A percentile compares a stretch with the other conserved stretches of the same genome.
Evolutionary conservation across 345 rosid species (phyloP).

Genomic region (Murraya paniculata): DNA sequence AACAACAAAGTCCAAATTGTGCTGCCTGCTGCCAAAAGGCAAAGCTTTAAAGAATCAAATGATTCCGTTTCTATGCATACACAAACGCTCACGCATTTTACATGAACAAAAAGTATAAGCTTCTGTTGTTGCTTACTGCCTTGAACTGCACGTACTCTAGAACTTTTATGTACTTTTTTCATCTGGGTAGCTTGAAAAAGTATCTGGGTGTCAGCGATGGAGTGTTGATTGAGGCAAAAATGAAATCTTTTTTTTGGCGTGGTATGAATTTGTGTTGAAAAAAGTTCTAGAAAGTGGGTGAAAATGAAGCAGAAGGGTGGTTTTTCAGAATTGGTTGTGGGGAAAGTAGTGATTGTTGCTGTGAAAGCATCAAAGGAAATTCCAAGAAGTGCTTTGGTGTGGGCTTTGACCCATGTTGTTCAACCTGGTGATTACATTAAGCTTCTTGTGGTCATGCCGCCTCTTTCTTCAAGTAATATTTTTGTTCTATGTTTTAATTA

Average conservation of each 20-base stretch:
- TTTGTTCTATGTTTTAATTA: neutral
- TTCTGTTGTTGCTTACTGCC: conserved; percentile 10
- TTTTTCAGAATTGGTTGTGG: conserved; percentile 37
- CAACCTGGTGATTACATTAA: conserved; percentile 85
- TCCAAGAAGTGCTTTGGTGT: conserved; percentile 69
- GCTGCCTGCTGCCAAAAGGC: neutral
- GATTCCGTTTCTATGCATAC: neutral
- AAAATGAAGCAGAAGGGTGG: conserved; percentile 52
- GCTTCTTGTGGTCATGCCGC: conserved; percentile 80
- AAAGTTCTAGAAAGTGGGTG: neutral
- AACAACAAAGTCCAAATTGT: neutral
- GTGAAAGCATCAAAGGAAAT: conserved; percentile 88
- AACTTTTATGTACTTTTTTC: neutral
- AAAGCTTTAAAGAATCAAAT: neutral
- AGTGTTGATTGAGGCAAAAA: neutral
- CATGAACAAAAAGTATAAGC: conserved; percentile 22
- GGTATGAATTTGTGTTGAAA: conserved; percentile 23
- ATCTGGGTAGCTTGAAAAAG: neutral
- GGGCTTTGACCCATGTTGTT: conserved; percentile 95
- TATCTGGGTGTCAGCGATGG: neutral
- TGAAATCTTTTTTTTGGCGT: neutral
- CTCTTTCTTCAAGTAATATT: conserved; percentile 54
- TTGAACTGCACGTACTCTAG: no score
- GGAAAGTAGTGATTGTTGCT: conserved; percentile 80
- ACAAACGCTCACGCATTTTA: neutral